Percentiles rank a stretch among this genome's conserved stretches.
Evolutionary conservation across 371 early-diverging fungal genomes (phyloP).

Genomic region (Syncephalastrum racemosum): DNA sequence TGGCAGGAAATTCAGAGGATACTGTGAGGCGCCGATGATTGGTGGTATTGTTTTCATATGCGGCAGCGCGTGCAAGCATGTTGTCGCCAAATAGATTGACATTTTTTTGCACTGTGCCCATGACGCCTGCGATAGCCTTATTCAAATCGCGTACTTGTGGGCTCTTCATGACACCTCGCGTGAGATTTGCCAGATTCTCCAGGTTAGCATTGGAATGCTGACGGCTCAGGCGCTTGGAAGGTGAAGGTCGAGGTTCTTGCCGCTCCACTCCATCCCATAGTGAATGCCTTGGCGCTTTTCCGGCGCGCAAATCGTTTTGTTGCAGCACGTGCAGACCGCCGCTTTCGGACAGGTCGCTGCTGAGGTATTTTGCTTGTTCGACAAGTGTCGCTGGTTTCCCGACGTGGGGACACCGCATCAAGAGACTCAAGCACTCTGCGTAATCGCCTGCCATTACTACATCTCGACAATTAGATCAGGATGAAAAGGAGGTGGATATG

Average conservation of each 20-base stretch:
- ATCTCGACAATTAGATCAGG: neutral
- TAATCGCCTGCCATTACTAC: conserved; percentile 77
- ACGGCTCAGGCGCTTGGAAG: conserved; percentile 1
- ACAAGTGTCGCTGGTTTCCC: conserved; percentile 57
- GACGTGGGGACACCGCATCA: conserved; percentile 77
- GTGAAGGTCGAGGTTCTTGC: neutral
- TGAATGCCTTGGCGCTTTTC: conserved; percentile 47
- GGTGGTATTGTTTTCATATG: neutral
- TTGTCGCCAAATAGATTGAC: conserved; percentile 45
- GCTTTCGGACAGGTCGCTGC: conserved; percentile 42
- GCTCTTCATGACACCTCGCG: conserved; percentile 59
- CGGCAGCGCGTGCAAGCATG: conserved; percentile 19
- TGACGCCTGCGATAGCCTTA: conserved; percentile 60
- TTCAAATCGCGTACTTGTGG: conserved; percentile 62
- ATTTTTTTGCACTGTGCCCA: conserved; percentile 56
- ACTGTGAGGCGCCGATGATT: conserved; percentile 24
- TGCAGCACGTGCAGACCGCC: conserved; percentile 57
- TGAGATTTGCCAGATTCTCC: conserved; percentile 36
- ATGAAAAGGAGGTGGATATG: neutral
- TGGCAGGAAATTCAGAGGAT: conserved; percentile 40
- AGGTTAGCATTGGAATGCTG: conserved; percentile 16
- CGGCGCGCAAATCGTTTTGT: conserved; percentile 56
- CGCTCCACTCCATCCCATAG: conserved; percentile 27
- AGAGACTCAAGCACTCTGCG: conserved; percentile 67
- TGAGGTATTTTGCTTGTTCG: conserved; percentile 69